Evolutionary conservation across 2,329 filamentous ascomycete species (phyloP).

Genomic region (Macrophomina pseudophaseolina): DNA sequence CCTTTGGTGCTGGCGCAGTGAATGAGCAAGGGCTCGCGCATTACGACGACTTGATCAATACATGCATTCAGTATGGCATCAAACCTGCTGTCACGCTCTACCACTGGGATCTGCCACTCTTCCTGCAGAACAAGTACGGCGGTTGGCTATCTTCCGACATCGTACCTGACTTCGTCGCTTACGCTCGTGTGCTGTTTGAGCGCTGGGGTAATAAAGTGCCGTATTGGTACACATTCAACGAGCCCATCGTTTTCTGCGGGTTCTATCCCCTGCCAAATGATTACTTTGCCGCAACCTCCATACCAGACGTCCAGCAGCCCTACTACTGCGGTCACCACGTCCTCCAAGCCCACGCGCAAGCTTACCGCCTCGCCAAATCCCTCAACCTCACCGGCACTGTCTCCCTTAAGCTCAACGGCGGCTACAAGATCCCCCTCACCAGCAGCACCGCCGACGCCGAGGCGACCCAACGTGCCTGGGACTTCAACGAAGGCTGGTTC

Average conservation of each 20-base stretch:
- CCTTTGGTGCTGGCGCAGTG: constrained; percentile 51
- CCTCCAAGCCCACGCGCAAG: constrained; percentile 43
- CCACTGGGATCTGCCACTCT: constrained; percentile 35
- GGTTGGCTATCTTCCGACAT: constrained; percentile 36
- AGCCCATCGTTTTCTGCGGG: constrained; percentile 42
- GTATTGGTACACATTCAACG: constrained; percentile 50
- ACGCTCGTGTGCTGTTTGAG: constrained; percentile 46
- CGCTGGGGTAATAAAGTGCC: constrained; percentile 46
- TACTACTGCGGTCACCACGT: constrained; percentile 46
- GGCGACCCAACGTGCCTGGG: constrained; percentile 43
- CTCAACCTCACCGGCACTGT: constrained; percentile 46
- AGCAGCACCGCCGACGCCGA: constrained; percentile 41
- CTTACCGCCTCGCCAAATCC: constrained; percentile 50
- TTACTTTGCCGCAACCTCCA: constrained; percentile 36
- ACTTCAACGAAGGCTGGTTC: constrained; percentile 50
- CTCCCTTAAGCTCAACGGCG: constrained; percentile 45
- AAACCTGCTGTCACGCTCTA: constrained; percentile 52
- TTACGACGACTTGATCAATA: constrained; percentile 56
- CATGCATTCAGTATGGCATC: constrained; percentile 49
- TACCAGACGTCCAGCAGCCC: constrained; percentile 33
- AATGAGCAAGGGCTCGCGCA: constrained; percentile 54
- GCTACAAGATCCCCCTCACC: constrained; percentile 44
- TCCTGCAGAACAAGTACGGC: constrained; percentile 35
- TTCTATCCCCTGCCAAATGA: constrained; percentile 23
- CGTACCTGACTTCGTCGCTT: constrained; percentile 46